These are phyloP conservation scores for Aspergillus eucalypticola DNA, from an alignment of 2,329 filamentous ascomycete species.

Conservation along the genomic window DNA sequence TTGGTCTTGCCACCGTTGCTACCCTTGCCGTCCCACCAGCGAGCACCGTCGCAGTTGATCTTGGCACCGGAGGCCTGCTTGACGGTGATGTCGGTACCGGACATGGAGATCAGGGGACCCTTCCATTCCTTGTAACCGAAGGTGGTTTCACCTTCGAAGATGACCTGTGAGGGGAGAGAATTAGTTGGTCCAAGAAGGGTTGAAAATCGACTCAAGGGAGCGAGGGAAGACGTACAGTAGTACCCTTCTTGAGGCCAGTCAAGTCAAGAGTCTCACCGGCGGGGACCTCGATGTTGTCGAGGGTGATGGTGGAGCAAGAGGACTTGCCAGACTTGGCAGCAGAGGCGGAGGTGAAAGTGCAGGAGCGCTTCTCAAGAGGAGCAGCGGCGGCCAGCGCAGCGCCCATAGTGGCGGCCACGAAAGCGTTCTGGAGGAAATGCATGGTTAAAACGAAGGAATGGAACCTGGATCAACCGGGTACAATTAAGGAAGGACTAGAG, in stretches of 20 bases:
- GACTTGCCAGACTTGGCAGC: constrained; percentile 29
- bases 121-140: constrained; percentile 67
- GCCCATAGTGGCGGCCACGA: constrained; percentile 17
- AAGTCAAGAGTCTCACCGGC: constrained; percentile 41
- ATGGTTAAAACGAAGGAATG: constrained; percentile 12
- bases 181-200: too few relatives aligned
- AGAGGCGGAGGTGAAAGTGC: constrained; percentile 34
- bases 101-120: constrained; percentile 64
- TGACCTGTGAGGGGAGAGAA: constrained; percentile 42
- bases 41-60: constrained; percentile 58
- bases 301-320: constrained; percentile 41
- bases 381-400: constrained; percentile 17
- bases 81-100: constrained; percentile 58
- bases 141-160: constrained; percentile 66
- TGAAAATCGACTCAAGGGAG: too few relatives aligned
- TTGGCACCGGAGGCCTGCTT: constrained; percentile 45
- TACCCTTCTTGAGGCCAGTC: constrained; percentile 33
- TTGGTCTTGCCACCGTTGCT: constrained; percentile 62
- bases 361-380: constrained; percentile 20
- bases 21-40: constrained; percentile 65
- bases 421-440: constrained; percentile 16
- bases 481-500: constrained; percentile 11
- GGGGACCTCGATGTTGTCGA: constrained; percentile 40
- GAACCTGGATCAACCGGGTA: constrained; percentile 15
- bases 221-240: constrained; percentile 25